Conservation (phyloP, 106 monocot species). For the Vanilla planifolia region DNA sequence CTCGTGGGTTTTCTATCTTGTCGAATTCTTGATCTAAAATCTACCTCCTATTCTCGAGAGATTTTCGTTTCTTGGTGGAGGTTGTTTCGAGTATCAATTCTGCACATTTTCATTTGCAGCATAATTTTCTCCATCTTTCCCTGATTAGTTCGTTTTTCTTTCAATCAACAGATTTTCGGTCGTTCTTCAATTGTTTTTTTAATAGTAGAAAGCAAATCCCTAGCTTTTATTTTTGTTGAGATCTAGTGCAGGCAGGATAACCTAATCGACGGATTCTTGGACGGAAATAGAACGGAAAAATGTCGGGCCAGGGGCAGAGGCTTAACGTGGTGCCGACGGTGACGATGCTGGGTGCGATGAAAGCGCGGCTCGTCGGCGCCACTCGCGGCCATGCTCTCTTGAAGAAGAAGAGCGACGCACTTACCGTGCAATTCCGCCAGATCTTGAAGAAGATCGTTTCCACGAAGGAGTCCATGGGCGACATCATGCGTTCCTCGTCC, state of each 20-base stretch:
- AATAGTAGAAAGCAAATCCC: too few species aligned
- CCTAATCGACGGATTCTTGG: neutral
- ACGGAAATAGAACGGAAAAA: conserved; percentile 13
- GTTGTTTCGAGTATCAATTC: too few species aligned
- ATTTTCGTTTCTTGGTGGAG: too few species aligned
- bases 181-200: too few species aligned
- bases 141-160: too few species aligned
- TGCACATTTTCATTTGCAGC: too few species aligned
- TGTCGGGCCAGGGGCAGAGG: conserved; percentile 78
- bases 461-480: conserved; percentile 95
- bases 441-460: conserved; percentile 90
- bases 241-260: neutral
- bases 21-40: too few species aligned
- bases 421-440: conserved; percentile 80
- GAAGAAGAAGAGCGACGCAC: conserved; percentile 95
- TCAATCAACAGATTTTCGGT: too few species aligned
- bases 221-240: neutral
- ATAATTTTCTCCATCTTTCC: too few species aligned
- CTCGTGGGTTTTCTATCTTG: too few species aligned
- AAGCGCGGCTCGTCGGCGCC: conserved; percentile 81
- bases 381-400: conserved; percentile 94
- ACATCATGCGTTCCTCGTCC: conserved; percentile 77
- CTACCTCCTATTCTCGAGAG: too few species aligned
- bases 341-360: conserved; percentile 92
- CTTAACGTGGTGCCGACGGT: conserved; percentile 95